A percentile compares a stretch with the other conserved stretches of the same genome.
These are phyloP conservation scores for Cyclotella sp. DNA, from an alignment of 108 stramenopile genomes.

Conservation along the genomic window DNA sequence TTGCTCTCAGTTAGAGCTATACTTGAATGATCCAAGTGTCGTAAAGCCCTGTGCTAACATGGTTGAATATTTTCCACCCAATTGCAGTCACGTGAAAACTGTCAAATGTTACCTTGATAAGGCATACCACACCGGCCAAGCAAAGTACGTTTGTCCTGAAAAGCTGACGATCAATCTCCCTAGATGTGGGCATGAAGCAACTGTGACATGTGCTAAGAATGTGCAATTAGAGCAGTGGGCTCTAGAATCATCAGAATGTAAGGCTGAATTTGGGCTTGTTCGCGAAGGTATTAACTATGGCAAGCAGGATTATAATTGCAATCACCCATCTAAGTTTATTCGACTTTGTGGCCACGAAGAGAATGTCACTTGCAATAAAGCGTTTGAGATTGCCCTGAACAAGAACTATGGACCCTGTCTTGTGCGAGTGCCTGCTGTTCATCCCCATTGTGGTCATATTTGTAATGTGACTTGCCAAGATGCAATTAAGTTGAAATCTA, in stretches of 20 bases:
- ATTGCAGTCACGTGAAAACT: slow-evolving; percentile 31
- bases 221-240: slow-evolving; percentile 20
- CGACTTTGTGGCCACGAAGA: slow-evolving; percentile 30
- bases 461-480: slow-evolving; percentile 25
- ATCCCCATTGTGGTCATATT: slow-evolving; percentile 27
- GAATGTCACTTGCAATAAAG: slow-evolving; percentile 3
- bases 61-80: slow-evolving; percentile 16
- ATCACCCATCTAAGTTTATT: slow-evolving; percentile 14
- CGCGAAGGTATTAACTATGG: slow-evolving; percentile 43
- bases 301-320: slow-evolving; percentile 32
- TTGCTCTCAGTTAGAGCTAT: slow-evolving; percentile 23
- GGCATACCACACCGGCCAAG: slow-evolving; percentile 8
- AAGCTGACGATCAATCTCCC: slow-evolving; percentile 20
- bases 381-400: slow-evolving; percentile 24
- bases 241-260: slow-evolving; percentile 11
- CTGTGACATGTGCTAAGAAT: slow-evolving; percentile 17
- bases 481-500: not conserved
- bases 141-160: slow-evolving; percentile 22
- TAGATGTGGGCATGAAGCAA: slow-evolving; percentile 37
- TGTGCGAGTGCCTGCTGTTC: slow-evolving; percentile 3
- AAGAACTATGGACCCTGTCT: slow-evolving; percentile 10
- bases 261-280: slow-evolving; percentile 38
- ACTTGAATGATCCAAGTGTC: not conserved
- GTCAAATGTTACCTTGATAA: slow-evolving; percentile 38
- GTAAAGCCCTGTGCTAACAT: slow-evolving; percentile 23